These are phyloP conservation scores for Gossypium davidsonii DNA, from an alignment of 441 rosid genomes.

Conservation along the genomic window DNA sequence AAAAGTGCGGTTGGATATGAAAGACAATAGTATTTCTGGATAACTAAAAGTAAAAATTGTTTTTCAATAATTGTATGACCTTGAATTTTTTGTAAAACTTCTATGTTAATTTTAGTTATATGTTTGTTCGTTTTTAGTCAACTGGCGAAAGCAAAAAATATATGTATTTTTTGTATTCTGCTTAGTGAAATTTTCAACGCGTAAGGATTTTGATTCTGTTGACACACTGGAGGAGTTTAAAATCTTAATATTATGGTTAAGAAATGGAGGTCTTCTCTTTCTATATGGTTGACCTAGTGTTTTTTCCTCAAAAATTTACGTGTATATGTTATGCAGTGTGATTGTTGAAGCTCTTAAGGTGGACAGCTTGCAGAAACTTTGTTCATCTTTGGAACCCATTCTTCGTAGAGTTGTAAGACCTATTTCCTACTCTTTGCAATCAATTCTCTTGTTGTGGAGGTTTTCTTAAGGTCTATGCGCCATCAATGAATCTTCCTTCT, in stretches of 20 bases:
- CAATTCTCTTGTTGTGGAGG: not conserved
- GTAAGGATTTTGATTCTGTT: not conserved
- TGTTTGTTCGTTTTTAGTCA: not conserved
- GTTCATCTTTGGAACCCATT: constrained; percentile 78
- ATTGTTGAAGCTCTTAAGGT: constrained; percentile 80
- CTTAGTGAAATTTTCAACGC: not conserved
- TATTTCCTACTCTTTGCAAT: not conserved
- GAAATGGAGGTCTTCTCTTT: not conserved
- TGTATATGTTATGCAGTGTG: constrained; percentile 40
- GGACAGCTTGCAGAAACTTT: constrained; percentile 73
- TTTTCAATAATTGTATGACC: too few species aligned
- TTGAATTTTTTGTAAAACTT: not conserved
- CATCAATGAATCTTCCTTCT: not conserved
- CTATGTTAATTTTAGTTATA: not conserved
- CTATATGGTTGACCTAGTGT: not conserved
- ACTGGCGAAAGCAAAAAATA: not conserved
- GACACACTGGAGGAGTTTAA: not conserved
- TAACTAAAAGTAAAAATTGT: not conserved
- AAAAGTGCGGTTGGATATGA: not conserved
- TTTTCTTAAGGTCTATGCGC: not conserved
- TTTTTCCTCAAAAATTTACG: constrained; percentile 8
- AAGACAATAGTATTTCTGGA: not conserved
- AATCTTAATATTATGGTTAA: not conserved
- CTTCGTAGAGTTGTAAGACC: constrained; percentile 76
- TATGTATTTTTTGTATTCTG: not conserved